Evolutionary conservation across 2,329 filamentous ascomycete species (phyloP), one percentile per base, ranked within the genome.

Genomic region (Aureobasidium sp.): DNA sequence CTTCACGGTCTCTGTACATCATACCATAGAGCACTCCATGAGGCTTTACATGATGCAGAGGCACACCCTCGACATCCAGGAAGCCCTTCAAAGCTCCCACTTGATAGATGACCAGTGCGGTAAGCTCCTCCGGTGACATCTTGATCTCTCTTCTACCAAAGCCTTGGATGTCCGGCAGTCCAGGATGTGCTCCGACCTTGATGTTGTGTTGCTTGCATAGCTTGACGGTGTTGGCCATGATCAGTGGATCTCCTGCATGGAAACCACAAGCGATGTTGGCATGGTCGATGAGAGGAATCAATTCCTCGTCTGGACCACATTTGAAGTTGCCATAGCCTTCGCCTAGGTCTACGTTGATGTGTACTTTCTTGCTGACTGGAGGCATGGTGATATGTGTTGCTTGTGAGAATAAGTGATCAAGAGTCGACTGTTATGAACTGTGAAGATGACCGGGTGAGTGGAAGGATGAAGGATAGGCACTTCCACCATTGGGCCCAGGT

Each of bases 111-210:
- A 82, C 77, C 64, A 82, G 79, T 8, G 83, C 81, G 1, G 81
- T 82, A 63, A 83, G 74, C 65, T 86, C 83, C 21, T 81, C 80
- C 0, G 81, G 76, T 1, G 76, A 73, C 66, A 87, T 76, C 48
- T 82, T 80, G 70, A 88, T 86, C 64, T 83, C 80, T 21, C 85
- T 78, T 2, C 85, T 76, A 2, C 85, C 85, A 66, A 88, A 88
- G 9, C 85, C 85, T 72, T 84, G 79, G 27, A 86, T 76, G 68
- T 88, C 85, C 21, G 82, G 84, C 0, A 87, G 75, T 1, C 84
- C 84, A 0, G 85, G 85, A 66, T 88, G 85, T 0, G 86, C 86
- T 8, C 85, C 85, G 7, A 83, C 73, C 54, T 76, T 77, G 63
- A 87, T 78, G 62, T 77, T 76, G 70, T 85, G 79, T 45, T 77